Conservation (phyloP, 805 yeast genomes). For the Candida fluviatilis region DNA sequence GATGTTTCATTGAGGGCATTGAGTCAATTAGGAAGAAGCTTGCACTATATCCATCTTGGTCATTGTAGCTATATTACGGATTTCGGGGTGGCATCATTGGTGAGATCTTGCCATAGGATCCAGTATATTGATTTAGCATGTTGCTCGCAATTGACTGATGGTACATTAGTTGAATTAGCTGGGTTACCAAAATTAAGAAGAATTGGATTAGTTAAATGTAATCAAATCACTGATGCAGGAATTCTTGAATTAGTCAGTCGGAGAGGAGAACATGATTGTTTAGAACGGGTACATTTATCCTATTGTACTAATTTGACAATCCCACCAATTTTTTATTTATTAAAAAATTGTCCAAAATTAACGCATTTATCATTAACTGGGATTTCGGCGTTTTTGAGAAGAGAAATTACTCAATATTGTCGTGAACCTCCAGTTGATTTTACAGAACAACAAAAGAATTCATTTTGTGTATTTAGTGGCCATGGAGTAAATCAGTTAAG, state of each 20-base stretch:
- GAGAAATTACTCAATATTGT: slow-evolving; percentile 82
- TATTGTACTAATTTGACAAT: slow-evolving; percentile 81
- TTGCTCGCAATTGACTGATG: slow-evolving; percentile 83
- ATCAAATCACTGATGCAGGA: slow-evolving; percentile 82
- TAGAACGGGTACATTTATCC: slow-evolving; percentile 90
- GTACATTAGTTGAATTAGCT: slow-evolving; percentile 71
- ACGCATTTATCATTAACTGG: slow-evolving; percentile 94
- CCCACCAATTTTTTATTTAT: slow-evolving; percentile 69
- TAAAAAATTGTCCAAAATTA: slow-evolving; percentile 77
- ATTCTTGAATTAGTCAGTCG: slow-evolving; percentile 61
- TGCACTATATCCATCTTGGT: slow-evolving; percentile 89
- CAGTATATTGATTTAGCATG: slow-evolving; percentile 95
- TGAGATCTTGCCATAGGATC: slow-evolving; percentile 74
- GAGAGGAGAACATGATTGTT: slow-evolving; percentile 69
- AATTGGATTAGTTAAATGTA: slow-evolving; percentile 91
- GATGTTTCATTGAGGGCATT: slow-evolving; percentile 73
- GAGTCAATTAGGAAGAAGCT: slow-evolving; percentile 67
- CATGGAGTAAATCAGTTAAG: slow-evolving; percentile 78
- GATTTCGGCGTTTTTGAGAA: slow-evolving; percentile 79
- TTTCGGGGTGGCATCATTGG: slow-evolving; percentile 72
- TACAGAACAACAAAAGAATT: slow-evolving; percentile 74
- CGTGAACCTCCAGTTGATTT: slow-evolving; percentile 92
- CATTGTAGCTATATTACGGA: slow-evolving; percentile 92
- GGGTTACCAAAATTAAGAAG: slow-evolving; percentile 76
- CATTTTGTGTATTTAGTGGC: slow-evolving; percentile 93